Evolutionary conservation across 495 filamentous ascomycete genomes (phyloP).

Genomic region (Penicillium flavigenum): DNA sequence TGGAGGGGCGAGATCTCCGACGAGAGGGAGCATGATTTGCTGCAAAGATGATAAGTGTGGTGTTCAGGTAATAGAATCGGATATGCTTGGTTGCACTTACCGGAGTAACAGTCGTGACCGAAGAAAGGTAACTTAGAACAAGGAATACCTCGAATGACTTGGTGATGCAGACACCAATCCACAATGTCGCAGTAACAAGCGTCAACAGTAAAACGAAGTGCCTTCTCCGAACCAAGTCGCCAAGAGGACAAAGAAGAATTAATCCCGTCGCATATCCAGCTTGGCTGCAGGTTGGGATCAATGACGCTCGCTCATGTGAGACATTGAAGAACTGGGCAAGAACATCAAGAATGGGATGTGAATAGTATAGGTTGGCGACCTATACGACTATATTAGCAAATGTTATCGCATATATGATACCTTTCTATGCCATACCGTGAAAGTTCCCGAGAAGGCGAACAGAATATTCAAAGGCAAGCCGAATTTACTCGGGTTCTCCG

Average conservation of each 20-base stretch:
- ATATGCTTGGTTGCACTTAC: constrained; percentile 22
- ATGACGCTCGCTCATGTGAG: constrained; percentile 53
- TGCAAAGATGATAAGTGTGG: constrained; percentile 7
- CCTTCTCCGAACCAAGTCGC: constrained; percentile 69
- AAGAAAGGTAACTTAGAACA: constrained; percentile 66
- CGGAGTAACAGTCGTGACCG: constrained; percentile 78
- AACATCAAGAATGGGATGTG: constrained; percentile 65
- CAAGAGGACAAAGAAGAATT: constrained; percentile 74
- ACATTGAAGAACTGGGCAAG: constrained; percentile 63
- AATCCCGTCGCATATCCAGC: constrained; percentile 77
- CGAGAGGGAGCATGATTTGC: constrained; percentile 81
- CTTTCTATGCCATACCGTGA: constrained; percentile 19
- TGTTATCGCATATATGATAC: background rate
- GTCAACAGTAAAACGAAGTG: constrained; percentile 68
- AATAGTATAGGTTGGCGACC: constrained; percentile 72
- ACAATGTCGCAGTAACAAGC: constrained; percentile 62
- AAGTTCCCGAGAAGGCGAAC: constrained; percentile 52
- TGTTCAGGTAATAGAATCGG: background rate
- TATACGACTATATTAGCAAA: background rate
- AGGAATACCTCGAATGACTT: constrained; percentile 62
- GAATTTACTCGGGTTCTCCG: constrained; percentile 55
- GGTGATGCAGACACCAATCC: constrained; percentile 71
- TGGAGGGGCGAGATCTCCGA: constrained; percentile 75
- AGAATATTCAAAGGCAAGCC: constrained; percentile 60
- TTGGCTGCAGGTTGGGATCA: constrained; percentile 76